Evolutionary conservation across 768 basidiomycete species (phyloP).

Genomic region (Pisolithus tinctorius): DNA sequence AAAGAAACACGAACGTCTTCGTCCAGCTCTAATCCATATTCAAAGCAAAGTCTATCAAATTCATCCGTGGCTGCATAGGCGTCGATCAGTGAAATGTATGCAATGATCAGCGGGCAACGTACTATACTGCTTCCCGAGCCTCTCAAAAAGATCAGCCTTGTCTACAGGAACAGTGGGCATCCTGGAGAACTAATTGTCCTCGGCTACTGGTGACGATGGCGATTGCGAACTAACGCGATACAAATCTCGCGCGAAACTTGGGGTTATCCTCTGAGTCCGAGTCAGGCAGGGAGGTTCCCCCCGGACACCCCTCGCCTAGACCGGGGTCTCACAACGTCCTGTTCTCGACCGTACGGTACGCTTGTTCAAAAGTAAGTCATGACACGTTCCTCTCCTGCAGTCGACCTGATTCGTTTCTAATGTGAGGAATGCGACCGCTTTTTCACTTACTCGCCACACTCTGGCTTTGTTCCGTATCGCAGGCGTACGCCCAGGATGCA

Average conservation of each 20-base stretch:
- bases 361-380: background rate
- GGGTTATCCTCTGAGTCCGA: slow-evolving; percentile 4
- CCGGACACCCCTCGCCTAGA: slow-evolving; percentile 10
- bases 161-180: slow-evolving; percentile 97
- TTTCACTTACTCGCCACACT: slow-evolving; percentile 4
- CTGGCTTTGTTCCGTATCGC: slow-evolving; percentile 8
- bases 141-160: slow-evolving; percentile 88
- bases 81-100: slow-evolving; percentile 8
- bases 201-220: background rate
- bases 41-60: slow-evolving; percentile 93
- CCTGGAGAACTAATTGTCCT: background rate
- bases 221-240: background rate
- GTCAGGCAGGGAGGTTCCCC: slow-evolving; percentile 8
- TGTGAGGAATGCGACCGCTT: background rate
- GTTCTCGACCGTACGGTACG: background rate
- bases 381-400: background rate
- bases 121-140: slow-evolving; percentile 83
- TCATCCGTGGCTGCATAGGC: slow-evolving; percentile 72
- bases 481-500: background rate
- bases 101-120: slow-evolving; percentile 12
- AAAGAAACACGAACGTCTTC: slow-evolving; percentile 70
- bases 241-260: background rate
- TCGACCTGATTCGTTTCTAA: background rate
- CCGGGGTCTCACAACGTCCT: background rate
- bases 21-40: slow-evolving; percentile 95